Conservation (phyloP, 352 stramenopile genomes). For the Phytophthora pistaciae region DNA sequence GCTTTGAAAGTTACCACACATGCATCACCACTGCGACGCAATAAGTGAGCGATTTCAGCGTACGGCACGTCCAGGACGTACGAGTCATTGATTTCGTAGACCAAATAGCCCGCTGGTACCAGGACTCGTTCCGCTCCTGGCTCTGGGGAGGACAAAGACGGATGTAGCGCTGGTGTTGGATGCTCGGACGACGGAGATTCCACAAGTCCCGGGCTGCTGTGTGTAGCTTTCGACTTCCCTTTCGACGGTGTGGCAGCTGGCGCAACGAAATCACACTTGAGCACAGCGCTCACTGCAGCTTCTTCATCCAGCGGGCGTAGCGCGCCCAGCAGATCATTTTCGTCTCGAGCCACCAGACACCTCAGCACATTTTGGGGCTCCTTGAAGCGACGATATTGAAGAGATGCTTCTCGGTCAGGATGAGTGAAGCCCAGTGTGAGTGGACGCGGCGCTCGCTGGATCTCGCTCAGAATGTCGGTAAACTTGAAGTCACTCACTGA, state of each 20-base stretch:
- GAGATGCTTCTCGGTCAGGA: constrained; percentile 31
- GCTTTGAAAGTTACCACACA: constrained; percentile 73
- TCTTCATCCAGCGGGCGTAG: constrained; percentile 64
- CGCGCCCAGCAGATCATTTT: constrained; percentile 52
- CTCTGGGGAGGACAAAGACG: constrained; percentile 17
- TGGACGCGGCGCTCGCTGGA: constrained; percentile 57
- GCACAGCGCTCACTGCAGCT: constrained; percentile 52
- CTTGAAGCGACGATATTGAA: constrained; percentile 53
- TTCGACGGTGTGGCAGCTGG: constrained; percentile 28
- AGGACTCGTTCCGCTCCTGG: constrained; percentile 30
- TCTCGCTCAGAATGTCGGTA: constrained; percentile 55
- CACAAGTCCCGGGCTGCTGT: constrained; percentile 24
- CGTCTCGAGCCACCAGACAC: constrained; percentile 57
- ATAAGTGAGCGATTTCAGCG: constrained; percentile 65
- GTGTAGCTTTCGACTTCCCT: constrained; percentile 16
- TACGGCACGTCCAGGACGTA: constrained; percentile 64
- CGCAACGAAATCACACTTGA: constrained; percentile 56
- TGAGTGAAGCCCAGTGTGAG: constrained; percentile 70
- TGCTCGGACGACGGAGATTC: constrained; percentile 7
- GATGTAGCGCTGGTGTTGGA: constrained; percentile 1
- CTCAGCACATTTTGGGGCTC: constrained; percentile 60
- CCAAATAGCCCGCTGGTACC: constrained; percentile 63
- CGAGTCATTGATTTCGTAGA: constrained; percentile 75
- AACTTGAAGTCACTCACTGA: constrained; percentile 52
- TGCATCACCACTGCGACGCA: constrained; percentile 55